A percentile compares a stretch with the other conserved stretches of the same genome.
Evolutionary conservation across 108 stramenopile genomes (phyloP).

Genomic region (Nannochloropsis salina): DNA sequence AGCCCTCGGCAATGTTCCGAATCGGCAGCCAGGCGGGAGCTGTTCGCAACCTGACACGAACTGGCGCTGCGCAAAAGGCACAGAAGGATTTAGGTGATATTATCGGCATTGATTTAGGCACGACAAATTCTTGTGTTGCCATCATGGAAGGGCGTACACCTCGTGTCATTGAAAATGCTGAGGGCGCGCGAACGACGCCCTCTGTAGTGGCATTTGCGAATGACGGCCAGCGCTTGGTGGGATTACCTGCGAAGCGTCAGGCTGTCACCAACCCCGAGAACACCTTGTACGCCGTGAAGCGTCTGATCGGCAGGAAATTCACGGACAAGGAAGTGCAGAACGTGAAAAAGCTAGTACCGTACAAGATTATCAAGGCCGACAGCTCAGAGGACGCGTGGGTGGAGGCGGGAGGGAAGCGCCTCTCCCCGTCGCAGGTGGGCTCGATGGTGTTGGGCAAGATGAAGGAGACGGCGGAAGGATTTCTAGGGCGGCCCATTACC

Average conservation of each 20-base stretch:
- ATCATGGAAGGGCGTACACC: slow-evolving; percentile 94
- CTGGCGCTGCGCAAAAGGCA: background rate
- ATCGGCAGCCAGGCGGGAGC: background rate
- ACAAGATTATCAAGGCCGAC: slow-evolving; percentile 88
- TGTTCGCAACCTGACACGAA: slow-evolving; percentile 19
- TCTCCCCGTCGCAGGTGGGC: slow-evolving; percentile 86
- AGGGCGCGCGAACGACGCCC: slow-evolving; percentile 98
- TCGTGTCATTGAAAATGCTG: slow-evolving; percentile 99
- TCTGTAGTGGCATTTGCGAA: slow-evolving; percentile 33
- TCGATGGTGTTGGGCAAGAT: slow-evolving; percentile 97
- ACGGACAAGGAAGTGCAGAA: slow-evolving; percentile 81
- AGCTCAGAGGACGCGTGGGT: slow-evolving; percentile 96
- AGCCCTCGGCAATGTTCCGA: background rate
- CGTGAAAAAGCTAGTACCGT: slow-evolving; percentile 85
- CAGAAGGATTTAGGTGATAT: slow-evolving; percentile 33
- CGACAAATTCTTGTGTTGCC: slow-evolving; percentile 99
- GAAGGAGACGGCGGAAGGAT: slow-evolving; percentile 98
- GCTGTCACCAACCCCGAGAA: slow-evolving; percentile 99
- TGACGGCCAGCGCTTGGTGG: slow-evolving; percentile 83
- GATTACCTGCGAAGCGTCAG: slow-evolving; percentile 92
- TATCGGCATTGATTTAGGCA: slow-evolving; percentile 98
- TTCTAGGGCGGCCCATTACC: slow-evolving; percentile 84
- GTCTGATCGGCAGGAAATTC: slow-evolving; percentile 89
- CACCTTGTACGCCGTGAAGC: slow-evolving; percentile 97
- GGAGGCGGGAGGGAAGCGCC: slow-evolving; percentile 79